These are phyloP conservation scores for Colletotrichum coccodes DNA, from an alignment of 2,329 filamentous ascomycete genomes.

Conservation along the genomic window DNA sequence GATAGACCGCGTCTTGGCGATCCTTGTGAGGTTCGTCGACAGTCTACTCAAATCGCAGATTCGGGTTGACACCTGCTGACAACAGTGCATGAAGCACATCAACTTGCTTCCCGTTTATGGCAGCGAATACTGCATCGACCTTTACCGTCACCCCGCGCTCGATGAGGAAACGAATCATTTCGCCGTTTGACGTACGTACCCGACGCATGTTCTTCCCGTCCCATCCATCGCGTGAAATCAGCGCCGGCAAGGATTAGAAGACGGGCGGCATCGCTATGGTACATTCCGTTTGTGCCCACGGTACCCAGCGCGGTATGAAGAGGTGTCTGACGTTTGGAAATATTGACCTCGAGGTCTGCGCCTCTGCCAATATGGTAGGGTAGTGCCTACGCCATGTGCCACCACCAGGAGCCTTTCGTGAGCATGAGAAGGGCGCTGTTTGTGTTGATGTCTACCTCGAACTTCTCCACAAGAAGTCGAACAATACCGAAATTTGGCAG, in stretches of 20 bases:
- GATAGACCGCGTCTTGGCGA: background rate
- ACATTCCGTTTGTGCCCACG: background rate
- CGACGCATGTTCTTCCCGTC: conserved; percentile 26
- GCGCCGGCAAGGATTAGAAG: conserved; percentile 9
- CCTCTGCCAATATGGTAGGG: conserved; percentile 21
- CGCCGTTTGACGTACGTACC: background rate
- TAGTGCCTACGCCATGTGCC: conserved; percentile 30
- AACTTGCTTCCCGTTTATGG: conserved; percentile 27
- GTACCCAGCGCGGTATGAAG: conserved; percentile 23
- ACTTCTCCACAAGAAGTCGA: conserved; percentile 45
- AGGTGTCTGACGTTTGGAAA: conserved; percentile 16
- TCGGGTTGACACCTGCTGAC: background rate
- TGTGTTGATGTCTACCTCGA: conserved; percentile 44
- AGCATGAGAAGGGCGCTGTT: background rate
- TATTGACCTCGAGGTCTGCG: conserved; percentile 10
- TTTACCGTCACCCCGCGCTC: conserved; percentile 28
- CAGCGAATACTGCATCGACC: conserved; percentile 30
- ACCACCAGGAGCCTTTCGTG: conserved; percentile 20
- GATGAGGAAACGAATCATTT: conserved; percentile 10
- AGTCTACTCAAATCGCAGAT: background rate
- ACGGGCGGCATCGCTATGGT: conserved; percentile 11
- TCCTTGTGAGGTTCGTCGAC: background rate
- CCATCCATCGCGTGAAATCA: conserved; percentile 19
- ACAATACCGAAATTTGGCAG: conserved; percentile 48
- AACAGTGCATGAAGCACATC: conserved; percentile 2